These are phyloP conservation scores for Candida sojae DNA, from an alignment of 1,139 yeast species.

Conservation along the genomic window DNA sequence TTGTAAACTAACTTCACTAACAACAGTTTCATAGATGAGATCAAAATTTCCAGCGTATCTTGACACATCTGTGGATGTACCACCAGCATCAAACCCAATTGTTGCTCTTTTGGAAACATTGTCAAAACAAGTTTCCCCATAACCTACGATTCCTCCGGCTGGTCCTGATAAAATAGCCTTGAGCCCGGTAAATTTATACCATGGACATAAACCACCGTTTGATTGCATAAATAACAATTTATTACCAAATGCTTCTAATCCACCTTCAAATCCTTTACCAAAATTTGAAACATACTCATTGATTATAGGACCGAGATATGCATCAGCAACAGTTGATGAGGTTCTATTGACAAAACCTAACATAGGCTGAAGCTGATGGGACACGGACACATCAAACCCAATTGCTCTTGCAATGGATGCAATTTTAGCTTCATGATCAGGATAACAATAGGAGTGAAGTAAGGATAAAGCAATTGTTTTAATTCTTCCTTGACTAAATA, in stretches of 20 bases:
- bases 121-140: conserved; percentile 46
- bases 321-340: conserved; percentile 49
- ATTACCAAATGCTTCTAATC: conserved; percentile 43
- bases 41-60: conserved; percentile 40
- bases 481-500: conserved; percentile 28
- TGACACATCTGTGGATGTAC: conserved; percentile 51
- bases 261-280: conserved; percentile 47
- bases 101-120: conserved; percentile 31
- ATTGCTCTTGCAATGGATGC: conserved; percentile 38
- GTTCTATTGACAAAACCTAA: conserved; percentile 45
- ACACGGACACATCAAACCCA: conserved; percentile 42
- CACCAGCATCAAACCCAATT: conserved; percentile 51
- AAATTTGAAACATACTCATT: conserved; percentile 35
- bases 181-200: conserved; percentile 50
- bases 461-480: conserved; percentile 41
- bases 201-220: conserved; percentile 51
- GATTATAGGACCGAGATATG: conserved; percentile 43
- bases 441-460: conserved; percentile 42
- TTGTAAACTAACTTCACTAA: conserved; percentile 43
- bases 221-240: conserved; percentile 49
- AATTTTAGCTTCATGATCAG: conserved; percentile 37
- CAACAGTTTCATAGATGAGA: conserved; percentile 47
- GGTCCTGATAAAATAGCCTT: conserved; percentile 52
- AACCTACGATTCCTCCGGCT: conserved; percentile 56
- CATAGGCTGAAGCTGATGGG: conserved; percentile 47